Evolutionary conservation across 1,284 basidiomycete species (phyloP), one percentile per base, ranked within the genome.

Genomic region (Papiliotrema flavescens): DNA sequence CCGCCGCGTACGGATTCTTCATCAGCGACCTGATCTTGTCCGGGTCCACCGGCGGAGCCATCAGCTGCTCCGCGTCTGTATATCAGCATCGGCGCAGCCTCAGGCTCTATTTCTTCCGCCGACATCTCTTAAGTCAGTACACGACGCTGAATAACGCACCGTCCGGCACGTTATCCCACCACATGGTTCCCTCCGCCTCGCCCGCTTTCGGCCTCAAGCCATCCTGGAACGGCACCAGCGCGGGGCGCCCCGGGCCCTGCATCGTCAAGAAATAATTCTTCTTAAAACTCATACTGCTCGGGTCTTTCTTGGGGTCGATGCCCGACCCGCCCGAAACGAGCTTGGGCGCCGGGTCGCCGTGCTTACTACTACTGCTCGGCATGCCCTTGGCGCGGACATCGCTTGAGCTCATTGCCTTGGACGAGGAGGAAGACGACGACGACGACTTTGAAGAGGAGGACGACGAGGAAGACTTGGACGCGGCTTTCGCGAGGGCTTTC

Each of bases 261-360:
- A 71, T 71, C 2, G 69, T 71, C 47, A 71, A 24, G 44, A 71
- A 70, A 57, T 68, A 71, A 48, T 71, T 69, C 51, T 68, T 65
- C 36, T 61, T 53, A 47, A 66, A 71, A 2, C 54, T 54, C 3
- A 47, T 59, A 40, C 55, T 61, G 17, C 61, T 61, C 2, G 69
- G 67, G 41, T 71, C 66, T 23, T 65, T 63, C 23, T 54, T 57
- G 14, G 57, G 60, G 43, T 65, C 63, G 20, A 54, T 28, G 1
- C 56, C 53, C 19, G 54, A 56, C 26, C 57, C 58, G 1, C 65
- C 64, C 2, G 65, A 67, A 4, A 71, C 62, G 28, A 67, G 64
- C 45, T 63, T 67, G 3, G 69, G 69, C 3, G 57, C 56, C 3
- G 67, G 65, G 41, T 63, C 54, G 20, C 64, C 65, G 2, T 53